phyloP scores from a whole-genome alignment of 73 alveolate genomes.

The Paramecium tetraurelia region DNA sequence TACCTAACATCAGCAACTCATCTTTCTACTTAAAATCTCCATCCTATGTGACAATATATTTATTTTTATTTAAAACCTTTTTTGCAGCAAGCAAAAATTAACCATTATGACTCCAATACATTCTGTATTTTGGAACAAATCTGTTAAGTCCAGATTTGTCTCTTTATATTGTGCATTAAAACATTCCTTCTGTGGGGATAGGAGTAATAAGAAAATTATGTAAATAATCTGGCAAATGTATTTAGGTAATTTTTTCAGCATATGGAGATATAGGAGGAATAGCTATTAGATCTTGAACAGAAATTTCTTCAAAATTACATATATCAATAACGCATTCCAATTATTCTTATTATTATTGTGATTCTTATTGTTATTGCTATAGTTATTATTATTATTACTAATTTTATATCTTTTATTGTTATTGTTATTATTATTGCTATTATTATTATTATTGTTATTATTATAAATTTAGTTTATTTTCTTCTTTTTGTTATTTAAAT shows the following conservation, averaged over 20 bases:
- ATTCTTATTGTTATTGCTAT: too few species aligned
- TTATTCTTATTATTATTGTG: neutral
- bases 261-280: constrained; percentile 18
- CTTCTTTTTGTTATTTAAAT: neutral
- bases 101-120: neutral
- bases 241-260: neutral
- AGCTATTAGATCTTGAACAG: neutral
- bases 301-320: neutral
- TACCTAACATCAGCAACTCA: neutral
- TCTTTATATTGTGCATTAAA: neutral
- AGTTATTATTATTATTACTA: neutral
- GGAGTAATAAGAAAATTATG: neutral
- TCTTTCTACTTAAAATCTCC: constrained; percentile 17
- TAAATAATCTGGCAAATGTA: neutral
- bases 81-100: neutral
- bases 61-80: neutral
- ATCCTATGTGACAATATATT: neutral
- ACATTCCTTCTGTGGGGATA: neutral
- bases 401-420: neutral
- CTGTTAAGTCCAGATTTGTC: constrained; percentile 44
- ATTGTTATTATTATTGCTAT: neutral
- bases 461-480: neutral
- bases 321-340: neutral
- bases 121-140: neutral
- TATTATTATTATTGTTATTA: neutral